Evolutionary conservation across 129 eudicot genomes (phyloP).

Genomic region (Erigeron canadensis): DNA sequence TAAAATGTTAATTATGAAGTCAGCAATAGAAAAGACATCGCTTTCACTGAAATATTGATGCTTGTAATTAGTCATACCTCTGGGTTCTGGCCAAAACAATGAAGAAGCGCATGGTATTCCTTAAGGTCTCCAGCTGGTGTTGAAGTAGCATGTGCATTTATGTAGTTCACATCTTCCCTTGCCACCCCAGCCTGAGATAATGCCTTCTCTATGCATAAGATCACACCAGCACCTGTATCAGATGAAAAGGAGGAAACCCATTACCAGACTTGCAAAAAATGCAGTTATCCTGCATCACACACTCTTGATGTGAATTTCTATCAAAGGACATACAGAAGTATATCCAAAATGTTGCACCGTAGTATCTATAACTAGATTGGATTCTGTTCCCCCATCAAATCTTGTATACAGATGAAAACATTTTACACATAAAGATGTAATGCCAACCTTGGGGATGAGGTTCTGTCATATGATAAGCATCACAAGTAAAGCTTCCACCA

Average conservation of each 20-base stretch:
- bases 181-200: conserved; percentile 84
- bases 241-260: conserved; percentile 5
- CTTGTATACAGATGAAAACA: background rate
- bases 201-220: conserved; percentile 90
- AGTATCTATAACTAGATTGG: background rate
- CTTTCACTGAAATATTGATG: background rate
- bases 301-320: conserved; percentile 13
- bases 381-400: conserved; percentile 1
- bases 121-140: conserved; percentile 93
- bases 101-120: conserved; percentile 82
- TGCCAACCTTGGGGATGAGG: conserved; percentile 91
- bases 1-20: background rate
- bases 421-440: conserved; percentile 8
- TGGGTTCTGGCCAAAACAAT: conserved; percentile 83
- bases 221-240: conserved; percentile 72
- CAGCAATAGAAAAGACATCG: conserved; percentile 5
- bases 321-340: background rate
- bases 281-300: conserved; percentile 1
- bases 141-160: conserved; percentile 97
- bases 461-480: conserved; percentile 97
- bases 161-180: conserved; percentile 92
- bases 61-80: conserved; percentile 59
- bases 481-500: conserved; percentile 98
- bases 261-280: background rate
- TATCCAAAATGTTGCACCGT: too few species aligned